Evolutionary conservation across 192 early-diverging fungal genomes (phyloP), one percentile per base, ranked within the genome.

Genomic region (Phycomyces nitens): DNA sequence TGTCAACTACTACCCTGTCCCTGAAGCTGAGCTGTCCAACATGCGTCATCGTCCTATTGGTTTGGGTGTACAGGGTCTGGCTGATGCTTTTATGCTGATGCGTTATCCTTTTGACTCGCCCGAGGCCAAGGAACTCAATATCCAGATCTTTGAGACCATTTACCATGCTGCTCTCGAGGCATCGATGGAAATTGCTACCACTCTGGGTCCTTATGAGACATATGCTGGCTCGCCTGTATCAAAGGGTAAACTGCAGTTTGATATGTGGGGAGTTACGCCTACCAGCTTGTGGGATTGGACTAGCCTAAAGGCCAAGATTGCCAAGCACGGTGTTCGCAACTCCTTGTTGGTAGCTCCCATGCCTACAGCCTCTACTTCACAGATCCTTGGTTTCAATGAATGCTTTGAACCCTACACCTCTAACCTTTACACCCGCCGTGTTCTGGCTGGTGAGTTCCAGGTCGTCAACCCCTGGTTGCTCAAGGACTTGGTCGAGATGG

Each of bases 371-470:
- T 93, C 91, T 9, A 99, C 96, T 7, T 92, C 90, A 16, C 96
- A 99, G 78, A 99, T 99, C 64, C 82, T 99, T 5, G 96, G 96
- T 24, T 92, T 91, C 83, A 99, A 99, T 77, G 96, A 99, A 82
- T 95, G 93, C 72, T 98, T 96, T 67, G 96, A 90, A 77, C 91
- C 89, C 11, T 94, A 91, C 62, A 93, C 89, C 53, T 68, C 66
- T 23, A 99, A 99, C 79, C 87, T 99, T 52, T 99, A 99, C 79
- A 95, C 94, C 14, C 88, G 96, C 44, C 92, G 96, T 60, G 96
- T 97, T 0, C 73, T 99, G 51, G 89, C 93, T 22, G 96, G 96
- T 34, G 96, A 99, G 78, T 99, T 99, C 87, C 96, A 99, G 76
- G 86, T 99, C 44, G 96, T 97, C 53, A 99, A 99, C 74, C 95